phyloP scores from a whole-genome alignment of 306 rosid genomes.

The Trifolium dubium region DNA sequence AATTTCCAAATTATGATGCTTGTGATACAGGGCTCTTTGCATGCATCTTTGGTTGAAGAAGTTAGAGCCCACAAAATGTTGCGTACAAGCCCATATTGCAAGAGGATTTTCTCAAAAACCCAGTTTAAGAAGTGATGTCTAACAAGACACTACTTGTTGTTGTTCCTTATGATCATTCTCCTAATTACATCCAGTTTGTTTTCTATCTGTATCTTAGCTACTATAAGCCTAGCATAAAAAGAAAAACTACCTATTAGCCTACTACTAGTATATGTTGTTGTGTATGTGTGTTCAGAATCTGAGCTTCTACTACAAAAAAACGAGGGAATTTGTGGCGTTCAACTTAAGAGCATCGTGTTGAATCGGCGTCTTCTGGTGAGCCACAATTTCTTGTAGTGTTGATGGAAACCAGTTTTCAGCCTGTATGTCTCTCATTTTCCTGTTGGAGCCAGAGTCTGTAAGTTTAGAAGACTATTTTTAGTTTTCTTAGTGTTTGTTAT shows the following conservation, averaged over 20 bases:
- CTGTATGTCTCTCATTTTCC: not conserved
- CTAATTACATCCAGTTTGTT: constrained; percentile 8
- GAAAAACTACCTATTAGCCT: not conserved
- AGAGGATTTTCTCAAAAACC: constrained; percentile 58
- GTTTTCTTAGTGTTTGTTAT: not conserved
- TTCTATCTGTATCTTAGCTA: constrained; percentile 4
- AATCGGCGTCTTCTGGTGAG: too few relatives aligned
- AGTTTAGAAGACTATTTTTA: constrained; percentile 1
- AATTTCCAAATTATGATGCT: not conserved
- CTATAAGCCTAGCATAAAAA: not conserved
- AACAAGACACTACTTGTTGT: not conserved
- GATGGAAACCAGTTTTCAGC: not conserved
- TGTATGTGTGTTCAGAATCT: constrained; percentile 4
- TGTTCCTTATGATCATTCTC: constrained; percentile 1
- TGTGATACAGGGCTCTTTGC: constrained; percentile 62
- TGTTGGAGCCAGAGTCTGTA: not conserved
- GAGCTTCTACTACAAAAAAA: not conserved
- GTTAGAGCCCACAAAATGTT: constrained; percentile 50
- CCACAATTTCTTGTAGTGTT: not conserved
- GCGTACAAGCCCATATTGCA: constrained; percentile 74
- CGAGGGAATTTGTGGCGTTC: not conserved
- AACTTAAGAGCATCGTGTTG: not conserved
- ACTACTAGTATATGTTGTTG: constrained; percentile 7
- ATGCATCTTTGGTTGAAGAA: constrained; percentile 57
- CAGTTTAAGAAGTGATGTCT: not conserved